A percentile compares a stretch with the other conserved stretches of the same genome.
Conservation (phyloP, 2,329 filamentous ascomycete species). For the Claviceps maximensis region DNA sequence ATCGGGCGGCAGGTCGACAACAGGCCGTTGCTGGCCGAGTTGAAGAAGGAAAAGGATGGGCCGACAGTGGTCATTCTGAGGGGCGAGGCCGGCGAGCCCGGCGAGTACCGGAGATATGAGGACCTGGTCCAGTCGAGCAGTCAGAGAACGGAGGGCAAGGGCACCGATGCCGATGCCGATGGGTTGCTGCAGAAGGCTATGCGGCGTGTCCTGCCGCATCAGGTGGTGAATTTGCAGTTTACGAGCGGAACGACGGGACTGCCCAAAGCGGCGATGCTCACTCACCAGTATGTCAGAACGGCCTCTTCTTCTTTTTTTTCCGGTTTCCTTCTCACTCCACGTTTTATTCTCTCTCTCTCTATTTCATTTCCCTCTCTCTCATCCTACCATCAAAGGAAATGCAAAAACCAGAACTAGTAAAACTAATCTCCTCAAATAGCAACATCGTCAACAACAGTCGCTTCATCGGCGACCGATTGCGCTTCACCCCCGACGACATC, state of each 20-base stretch:
- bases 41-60: slow-evolving; percentile 31
- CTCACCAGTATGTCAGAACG: slow-evolving; percentile 39
- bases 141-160: slow-evolving; percentile 8
- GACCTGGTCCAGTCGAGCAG: slow-evolving; percentile 39
- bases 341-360: no score
- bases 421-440: no score
- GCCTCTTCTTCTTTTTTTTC: not conserved
- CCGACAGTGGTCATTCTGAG: slow-evolving; percentile 48
- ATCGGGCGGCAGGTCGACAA: slow-evolving; percentile 54
- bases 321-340: no score
- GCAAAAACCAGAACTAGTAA: no score
- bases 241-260: slow-evolving; percentile 62
- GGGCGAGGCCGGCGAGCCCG: slow-evolving; percentile 34
- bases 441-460: slow-evolving; percentile 53
- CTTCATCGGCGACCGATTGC: slow-evolving; percentile 64
- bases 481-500: slow-evolving; percentile 49
- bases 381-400: no score
- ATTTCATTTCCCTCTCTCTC: no score
- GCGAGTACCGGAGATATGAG: slow-evolving; percentile 45
- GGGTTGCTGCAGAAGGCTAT: slow-evolving; percentile 39
- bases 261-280: slow-evolving; percentile 64
- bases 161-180: slow-evolving; percentile 33
- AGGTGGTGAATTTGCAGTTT: slow-evolving; percentile 63
- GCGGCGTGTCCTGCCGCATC: slow-evolving; percentile 44
- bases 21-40: slow-evolving; percentile 38